Base-by-base conservation (phyloP, 208 protist genomes). In the Wallacemonas sp. region DNA sequence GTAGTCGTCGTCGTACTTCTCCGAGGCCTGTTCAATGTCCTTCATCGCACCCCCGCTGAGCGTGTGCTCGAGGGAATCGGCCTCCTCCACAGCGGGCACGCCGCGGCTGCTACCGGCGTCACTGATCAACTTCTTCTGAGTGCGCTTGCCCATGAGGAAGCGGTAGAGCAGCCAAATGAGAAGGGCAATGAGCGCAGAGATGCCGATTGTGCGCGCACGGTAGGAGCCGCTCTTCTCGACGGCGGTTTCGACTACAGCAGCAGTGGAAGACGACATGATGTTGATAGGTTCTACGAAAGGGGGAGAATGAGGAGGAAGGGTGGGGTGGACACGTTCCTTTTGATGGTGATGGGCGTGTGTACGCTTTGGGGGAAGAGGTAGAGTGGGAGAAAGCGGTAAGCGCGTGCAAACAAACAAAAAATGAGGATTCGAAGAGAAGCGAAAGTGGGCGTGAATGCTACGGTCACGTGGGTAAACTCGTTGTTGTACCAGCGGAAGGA, bases 1-100 rank as follows among this genome's bases (percentile, higher is more conserved):
- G 46, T 68, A 74, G 4, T 70, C 57, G n/a, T 67, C 45, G 57
- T 49, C 59, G 67, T 79, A 79, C 50, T 55, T 39, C 46, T 54
- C 49, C 2, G 73, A 61, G 31, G 73, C 73, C 62, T 22, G n/a
- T 1, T 25, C 38, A 10, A 77, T 29, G n/a, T 64, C 61, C 3
- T 66, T 31, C 31, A 62, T 67, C 26, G 42, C 72, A 16, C 64
- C 42, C 2, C 49, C 38, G n/a, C 41, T 61, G 29, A 77, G 33
- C 3, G 65, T 49, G 38, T 46, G n/a, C 46, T 65, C 64, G 10
- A 38, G 41, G 10, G 23, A 25, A 42, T 77, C 72, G 2, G 23
- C 8, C 41, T 55, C 54, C n/a, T 20, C 28, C 12, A 3, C 50
- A 1, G 0, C 33, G 16, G 38, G 8, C 16, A 1, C 20, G 23